These are phyloP conservation scores for Fusarium nematophilum DNA, from an alignment of 2,329 filamentous ascomycete genomes.

Conservation along the genomic window DNA sequence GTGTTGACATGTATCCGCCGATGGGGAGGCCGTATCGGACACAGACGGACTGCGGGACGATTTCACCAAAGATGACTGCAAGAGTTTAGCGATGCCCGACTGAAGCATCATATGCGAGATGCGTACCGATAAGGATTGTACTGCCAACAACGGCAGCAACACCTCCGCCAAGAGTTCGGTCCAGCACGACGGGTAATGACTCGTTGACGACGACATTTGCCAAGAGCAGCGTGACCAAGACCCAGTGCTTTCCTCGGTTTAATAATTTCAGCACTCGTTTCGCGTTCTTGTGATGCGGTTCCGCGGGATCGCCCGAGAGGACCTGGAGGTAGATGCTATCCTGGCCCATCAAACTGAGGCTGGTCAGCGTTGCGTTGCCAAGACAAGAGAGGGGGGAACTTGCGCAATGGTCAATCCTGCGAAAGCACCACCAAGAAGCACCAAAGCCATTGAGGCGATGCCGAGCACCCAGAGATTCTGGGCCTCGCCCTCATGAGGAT, in stretches of 20 bases:
- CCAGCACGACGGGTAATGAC: constrained; percentile 92
- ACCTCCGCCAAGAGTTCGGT: constrained; percentile 92
- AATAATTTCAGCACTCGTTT: constrained; percentile 82
- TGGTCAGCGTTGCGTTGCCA: constrained; percentile 33
- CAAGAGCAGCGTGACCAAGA: constrained; percentile 90
- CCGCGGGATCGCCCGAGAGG: constrained; percentile 85
- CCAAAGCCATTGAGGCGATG: constrained; percentile 80
- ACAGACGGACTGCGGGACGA: constrained; percentile 95
- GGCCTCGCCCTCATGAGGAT: constrained; percentile 65
- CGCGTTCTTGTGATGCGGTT: constrained; percentile 87
- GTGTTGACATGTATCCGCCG: constrained; percentile 91
- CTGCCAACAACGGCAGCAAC: constrained; percentile 94
- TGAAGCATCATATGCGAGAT: background rate
- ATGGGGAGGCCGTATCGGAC: constrained; percentile 96
- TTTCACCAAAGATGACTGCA: constrained; percentile 95
- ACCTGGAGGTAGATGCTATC: constrained; percentile 99
- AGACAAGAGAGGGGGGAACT: constrained; percentile 48
- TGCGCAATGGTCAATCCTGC: constrained; percentile 91
- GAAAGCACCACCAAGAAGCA: constrained; percentile 91
- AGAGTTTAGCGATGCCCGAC: constrained; percentile 35
- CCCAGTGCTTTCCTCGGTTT: constrained; percentile 95
- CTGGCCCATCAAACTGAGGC: constrained; percentile 69
- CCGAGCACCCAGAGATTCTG: constrained; percentile 84
- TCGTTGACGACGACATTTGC: constrained; percentile 99
- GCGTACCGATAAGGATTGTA: constrained; percentile 89